Conservation (phyloP, 108 stramenopile genomes). For the Cylindrotheca closterium region DNA sequence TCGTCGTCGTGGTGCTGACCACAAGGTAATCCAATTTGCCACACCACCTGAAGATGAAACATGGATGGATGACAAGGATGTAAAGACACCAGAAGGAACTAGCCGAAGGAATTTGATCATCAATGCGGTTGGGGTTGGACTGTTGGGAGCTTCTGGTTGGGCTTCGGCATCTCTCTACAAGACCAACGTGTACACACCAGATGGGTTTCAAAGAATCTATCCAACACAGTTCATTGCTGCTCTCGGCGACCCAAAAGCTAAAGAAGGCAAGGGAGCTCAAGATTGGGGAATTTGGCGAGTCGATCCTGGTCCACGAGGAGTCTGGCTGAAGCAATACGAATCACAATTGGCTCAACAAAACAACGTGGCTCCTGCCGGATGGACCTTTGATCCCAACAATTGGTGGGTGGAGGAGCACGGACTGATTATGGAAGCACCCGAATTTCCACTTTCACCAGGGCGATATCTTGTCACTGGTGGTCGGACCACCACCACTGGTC, state of each 20-base stretch:
- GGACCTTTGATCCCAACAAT: constrained; percentile 71
- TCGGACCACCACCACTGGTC: constrained; percentile 46
- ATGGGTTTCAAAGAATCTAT: constrained; percentile 56
- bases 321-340: constrained; percentile 62
- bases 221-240: constrained; percentile 84
- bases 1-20: too few relatives aligned
- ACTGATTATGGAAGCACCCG: constrained; percentile 62
- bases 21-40: too few relatives aligned
- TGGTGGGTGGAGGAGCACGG: constrained; percentile 91
- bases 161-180: constrained; percentile 26
- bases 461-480: constrained; percentile 68
- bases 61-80: not conserved
- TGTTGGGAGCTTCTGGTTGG: constrained; percentile 38
- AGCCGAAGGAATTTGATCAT: constrained; percentile 31
- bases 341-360: constrained; percentile 18
- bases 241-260: constrained; percentile 63
- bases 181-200: constrained; percentile 35
- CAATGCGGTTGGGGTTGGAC: constrained; percentile 32
- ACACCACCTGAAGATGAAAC: constrained; percentile 6
- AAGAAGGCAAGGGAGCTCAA: constrained; percentile 49
- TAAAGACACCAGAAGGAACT: not conserved
- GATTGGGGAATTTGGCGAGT: constrained; percentile 77
- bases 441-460: constrained; percentile 50
- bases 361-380: constrained; percentile 74
- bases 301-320: constrained; percentile 87